A percentile compares a stretch with the other conserved stretches of the same genome.
These are phyloP conservation scores for Leccinum subgranulosum DNA, from an alignment of 768 basidiomycete species.

Conservation along the genomic window DNA sequence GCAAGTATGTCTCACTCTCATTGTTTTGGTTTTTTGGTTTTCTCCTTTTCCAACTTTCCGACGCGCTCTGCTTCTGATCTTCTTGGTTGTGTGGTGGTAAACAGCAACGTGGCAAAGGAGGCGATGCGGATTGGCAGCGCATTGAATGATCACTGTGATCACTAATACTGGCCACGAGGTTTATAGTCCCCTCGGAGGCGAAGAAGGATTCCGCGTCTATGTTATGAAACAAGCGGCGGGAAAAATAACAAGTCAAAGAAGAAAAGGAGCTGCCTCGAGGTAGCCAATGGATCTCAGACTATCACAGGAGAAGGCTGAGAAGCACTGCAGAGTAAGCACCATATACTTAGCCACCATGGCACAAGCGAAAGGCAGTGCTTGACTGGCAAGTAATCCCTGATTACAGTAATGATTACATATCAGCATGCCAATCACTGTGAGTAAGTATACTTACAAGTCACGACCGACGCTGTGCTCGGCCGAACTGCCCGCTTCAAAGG, in stretches of 20 bases:
- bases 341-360: not conserved
- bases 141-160: not conserved
- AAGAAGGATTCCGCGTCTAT: not conserved
- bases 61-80: not conserved
- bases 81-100: not conserved
- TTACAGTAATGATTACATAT: not conserved
- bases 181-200: not conserved
- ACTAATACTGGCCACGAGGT: not conserved
- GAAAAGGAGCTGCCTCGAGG: not conserved
- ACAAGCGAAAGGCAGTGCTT: not conserved
- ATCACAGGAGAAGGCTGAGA: not conserved
- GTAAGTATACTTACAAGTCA: not conserved
- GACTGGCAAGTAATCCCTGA: not conserved
- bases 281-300: not conserved
- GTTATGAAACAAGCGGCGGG: not conserved
- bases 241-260: not conserved
- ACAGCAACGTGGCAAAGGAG: not conserved
- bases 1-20: not conserved
- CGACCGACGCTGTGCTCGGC: not conserved
- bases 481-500: not conserved
- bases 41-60: not conserved
- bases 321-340: not conserved
- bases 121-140: not conserved
- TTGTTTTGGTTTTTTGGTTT: not conserved
- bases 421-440: not conserved